Conservation (phyloP, 2,329 filamentous ascomycete genomes). For the Alternaria infectoria region DNA sequence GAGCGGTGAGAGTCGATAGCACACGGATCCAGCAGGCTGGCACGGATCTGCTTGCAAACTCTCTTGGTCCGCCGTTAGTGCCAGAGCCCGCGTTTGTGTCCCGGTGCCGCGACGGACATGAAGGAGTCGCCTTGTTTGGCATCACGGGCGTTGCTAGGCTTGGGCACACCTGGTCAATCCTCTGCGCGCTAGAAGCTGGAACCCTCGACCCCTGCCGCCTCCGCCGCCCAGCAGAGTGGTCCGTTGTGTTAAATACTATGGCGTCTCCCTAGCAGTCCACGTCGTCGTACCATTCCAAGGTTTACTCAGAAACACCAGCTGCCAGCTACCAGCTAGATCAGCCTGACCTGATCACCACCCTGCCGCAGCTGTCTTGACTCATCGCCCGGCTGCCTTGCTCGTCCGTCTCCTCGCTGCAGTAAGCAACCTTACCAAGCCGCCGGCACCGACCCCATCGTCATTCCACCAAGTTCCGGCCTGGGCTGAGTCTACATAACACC, state of each 20-base stretch:
- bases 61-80: constrained; percentile 34
- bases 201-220: constrained; percentile 29
- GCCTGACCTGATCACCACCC: constrained; percentile 31
- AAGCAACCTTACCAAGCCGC: constrained; percentile 28
- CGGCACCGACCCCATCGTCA: constrained; percentile 21
- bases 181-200: constrained; percentile 18
- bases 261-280: constrained; percentile 19
- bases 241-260: constrained; percentile 33
- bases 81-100: constrained; percentile 37
- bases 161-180: constrained; percentile 26
- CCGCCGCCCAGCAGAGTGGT: constrained; percentile 39
- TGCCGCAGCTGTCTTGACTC: constrained; percentile 15
- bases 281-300: constrained; percentile 17
- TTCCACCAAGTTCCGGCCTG: constrained; percentile 24
- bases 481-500: constrained; percentile 13
- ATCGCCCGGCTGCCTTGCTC: constrained; percentile 5
- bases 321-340: constrained; percentile 23
- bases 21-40: constrained; percentile 30
- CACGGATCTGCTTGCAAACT: constrained; percentile 39
- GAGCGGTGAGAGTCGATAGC: constrained; percentile 29
- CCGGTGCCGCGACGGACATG: constrained; percentile 40
- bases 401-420: constrained; percentile 12
- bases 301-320: constrained; percentile 13
- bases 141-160: constrained; percentile 15
- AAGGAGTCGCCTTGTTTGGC: constrained; percentile 24